phyloP scores from a whole-genome alignment of 306 rosid genomes.

The Prunus padus region DNA sequence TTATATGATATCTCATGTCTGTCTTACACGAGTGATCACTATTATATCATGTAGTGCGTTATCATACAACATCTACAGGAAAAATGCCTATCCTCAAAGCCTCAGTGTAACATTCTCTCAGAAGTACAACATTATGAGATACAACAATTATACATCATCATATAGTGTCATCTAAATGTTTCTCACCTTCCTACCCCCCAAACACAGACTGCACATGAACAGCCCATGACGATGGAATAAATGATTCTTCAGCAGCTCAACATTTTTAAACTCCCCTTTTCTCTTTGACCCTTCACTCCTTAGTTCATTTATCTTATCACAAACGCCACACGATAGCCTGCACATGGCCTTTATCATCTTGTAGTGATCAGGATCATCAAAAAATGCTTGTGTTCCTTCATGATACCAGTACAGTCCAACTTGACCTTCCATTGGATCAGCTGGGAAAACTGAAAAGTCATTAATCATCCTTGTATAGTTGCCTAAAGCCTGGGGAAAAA shows the following conservation, averaged over 20 bases:
- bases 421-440: slow-evolving; percentile 57
- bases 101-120: neutral
- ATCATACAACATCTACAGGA: neutral
- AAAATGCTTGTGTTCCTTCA: slow-evolving; percentile 66
- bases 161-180: neutral
- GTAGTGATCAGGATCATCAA: slow-evolving; percentile 76
- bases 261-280: slow-evolving; percentile 15
- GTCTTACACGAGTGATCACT: neutral
- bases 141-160: neutral
- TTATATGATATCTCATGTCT: neutral
- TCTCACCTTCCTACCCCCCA: slow-evolving; percentile 23
- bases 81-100: neutral
- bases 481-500: slow-evolving; percentile 60
- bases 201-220: slow-evolving; percentile 18
- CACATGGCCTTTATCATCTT: slow-evolving; percentile 80
- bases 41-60: neutral
- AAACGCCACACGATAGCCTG: slow-evolving; percentile 35
- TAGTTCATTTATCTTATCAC: slow-evolving; percentile 12
- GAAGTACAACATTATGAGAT: neutral
- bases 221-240: slow-evolving; percentile 15
- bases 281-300: slow-evolving; percentile 6
- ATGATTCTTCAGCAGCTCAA: slow-evolving; percentile 20
- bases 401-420: slow-evolving; percentile 72
- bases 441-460: slow-evolving; percentile 55
- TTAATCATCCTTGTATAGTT: slow-evolving; percentile 67